phyloP scores from a whole-genome alignment of 1,284 basidiomycete genomes.

The Rhodofomes roseus region DNA sequence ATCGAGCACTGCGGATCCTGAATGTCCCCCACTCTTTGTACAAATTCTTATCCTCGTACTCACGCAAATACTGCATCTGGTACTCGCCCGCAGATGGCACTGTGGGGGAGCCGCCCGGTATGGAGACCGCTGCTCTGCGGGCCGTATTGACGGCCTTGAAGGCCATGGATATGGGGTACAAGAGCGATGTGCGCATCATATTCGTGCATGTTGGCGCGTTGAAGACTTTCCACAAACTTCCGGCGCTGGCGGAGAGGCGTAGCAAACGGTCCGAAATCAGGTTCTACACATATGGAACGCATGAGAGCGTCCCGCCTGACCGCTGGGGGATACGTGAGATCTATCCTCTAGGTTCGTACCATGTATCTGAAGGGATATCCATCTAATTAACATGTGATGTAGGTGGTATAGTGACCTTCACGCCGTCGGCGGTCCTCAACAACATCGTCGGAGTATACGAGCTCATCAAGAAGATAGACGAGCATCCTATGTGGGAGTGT shows the following conservation, averaged over 20 bases:
- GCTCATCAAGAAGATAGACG: slow-evolving; percentile 43
- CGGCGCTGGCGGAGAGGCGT: slow-evolving; percentile 43
- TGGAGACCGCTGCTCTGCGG: slow-evolving; percentile 45
- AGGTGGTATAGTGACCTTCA: slow-evolving; percentile 72
- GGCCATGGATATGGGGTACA: slow-evolving; percentile 34
- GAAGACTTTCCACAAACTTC: slow-evolving; percentile 41
- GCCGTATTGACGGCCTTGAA: slow-evolving; percentile 41
- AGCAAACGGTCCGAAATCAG: slow-evolving; percentile 40
- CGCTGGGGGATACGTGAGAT: slow-evolving; percentile 61
- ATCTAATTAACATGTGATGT: not conserved
- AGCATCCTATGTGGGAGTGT: slow-evolving; percentile 63
- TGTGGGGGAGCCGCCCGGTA: slow-evolving; percentile 16
- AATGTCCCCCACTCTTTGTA: slow-evolving; percentile 41
- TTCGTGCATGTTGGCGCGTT: slow-evolving; percentile 66
- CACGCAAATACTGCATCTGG: slow-evolving; percentile 39
- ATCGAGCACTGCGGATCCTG: slow-evolving; percentile 42
- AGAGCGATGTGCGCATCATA: slow-evolving; percentile 42
- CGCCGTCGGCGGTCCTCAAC: slow-evolving; percentile 50
- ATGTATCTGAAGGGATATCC: slow-evolving; percentile 6
- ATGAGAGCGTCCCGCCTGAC: slow-evolving; percentile 41
- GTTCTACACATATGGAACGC: slow-evolving; percentile 65
- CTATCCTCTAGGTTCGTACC: slow-evolving; percentile 53
- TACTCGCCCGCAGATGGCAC: slow-evolving; percentile 22
- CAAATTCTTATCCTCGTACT: slow-evolving; percentile 34
- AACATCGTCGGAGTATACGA: slow-evolving; percentile 42